phyloP scores from a whole-genome alignment of 1,284 basidiomycete genomes.

The Phaffia rhodozyma region DNA sequence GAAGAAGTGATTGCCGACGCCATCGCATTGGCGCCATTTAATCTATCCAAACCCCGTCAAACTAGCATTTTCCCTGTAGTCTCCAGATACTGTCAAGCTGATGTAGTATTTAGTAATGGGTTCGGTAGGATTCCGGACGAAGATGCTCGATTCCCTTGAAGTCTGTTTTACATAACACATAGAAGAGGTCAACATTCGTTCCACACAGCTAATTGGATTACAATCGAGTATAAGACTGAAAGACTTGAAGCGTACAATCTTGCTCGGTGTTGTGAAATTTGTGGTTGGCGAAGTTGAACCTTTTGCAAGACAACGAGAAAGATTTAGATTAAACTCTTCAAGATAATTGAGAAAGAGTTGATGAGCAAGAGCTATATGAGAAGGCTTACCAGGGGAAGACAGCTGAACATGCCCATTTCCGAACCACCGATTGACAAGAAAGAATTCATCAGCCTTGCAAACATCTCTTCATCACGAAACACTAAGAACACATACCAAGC shows the following conservation, averaged over 20 bases:
- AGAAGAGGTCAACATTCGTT: background rate
- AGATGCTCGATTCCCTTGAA: constrained; percentile 2
- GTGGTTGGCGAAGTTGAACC: constrained; percentile 89
- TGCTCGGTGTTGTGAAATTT: constrained; percentile 45
- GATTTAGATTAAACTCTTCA: constrained; percentile 29
- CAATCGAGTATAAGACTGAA: background rate
- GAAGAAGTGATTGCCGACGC: background rate
- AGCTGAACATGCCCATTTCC: no score
- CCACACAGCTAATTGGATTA: background rate
- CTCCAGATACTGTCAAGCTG: no score
- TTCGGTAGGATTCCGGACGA: background rate
- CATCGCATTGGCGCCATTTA: no score
- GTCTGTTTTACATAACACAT: background rate
- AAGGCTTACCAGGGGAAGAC: no score
- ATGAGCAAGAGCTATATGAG: no score
- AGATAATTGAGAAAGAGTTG: no score
- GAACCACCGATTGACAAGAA: no score
- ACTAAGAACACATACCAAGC: constrained; percentile 50
- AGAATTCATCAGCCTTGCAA: no score
- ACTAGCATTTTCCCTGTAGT: no score
- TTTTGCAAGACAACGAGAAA: constrained; percentile 29
- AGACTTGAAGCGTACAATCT: background rate
- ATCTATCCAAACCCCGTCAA: no score
- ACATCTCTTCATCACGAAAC: background rate
- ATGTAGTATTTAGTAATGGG: background rate